Conservation (phyloP, 2,329 filamentous ascomycete genomes). For the Aspergillus japonicus region DNA sequence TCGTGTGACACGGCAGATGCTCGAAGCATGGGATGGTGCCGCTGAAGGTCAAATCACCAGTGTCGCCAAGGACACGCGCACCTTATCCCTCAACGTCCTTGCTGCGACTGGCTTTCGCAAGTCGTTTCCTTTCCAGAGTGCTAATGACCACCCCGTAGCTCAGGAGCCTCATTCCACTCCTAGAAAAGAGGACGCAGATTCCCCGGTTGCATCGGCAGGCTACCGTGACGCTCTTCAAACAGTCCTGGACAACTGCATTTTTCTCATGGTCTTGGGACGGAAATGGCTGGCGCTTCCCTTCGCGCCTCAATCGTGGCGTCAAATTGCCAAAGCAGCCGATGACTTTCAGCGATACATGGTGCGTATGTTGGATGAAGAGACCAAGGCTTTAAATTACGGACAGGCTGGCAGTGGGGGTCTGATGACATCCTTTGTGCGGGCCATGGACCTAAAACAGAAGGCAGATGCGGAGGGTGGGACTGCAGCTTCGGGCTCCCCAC, state of each 20-base stretch:
- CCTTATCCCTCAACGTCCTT: constrained; percentile 6
- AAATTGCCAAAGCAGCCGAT: background rate
- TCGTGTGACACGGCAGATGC: constrained; percentile 5
- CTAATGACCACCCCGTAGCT: background rate
- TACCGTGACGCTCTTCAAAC: constrained; percentile 7
- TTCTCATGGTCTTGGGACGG: constrained; percentile 7
- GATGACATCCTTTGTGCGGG: constrained; percentile 10
- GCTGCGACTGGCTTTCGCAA: constrained; percentile 6
- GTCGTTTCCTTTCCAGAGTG: constrained; percentile 1
- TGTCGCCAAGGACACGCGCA: constrained; percentile 6
- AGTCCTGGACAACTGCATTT: constrained; percentile 7
- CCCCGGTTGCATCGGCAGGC: background rate
- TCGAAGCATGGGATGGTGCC: background rate
- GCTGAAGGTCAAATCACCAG: background rate
- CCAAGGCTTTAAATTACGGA: background rate
- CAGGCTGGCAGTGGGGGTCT: background rate
- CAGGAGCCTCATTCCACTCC: background rate
- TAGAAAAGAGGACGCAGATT: no score
- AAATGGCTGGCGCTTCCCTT: background rate
- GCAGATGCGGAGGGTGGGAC: background rate
- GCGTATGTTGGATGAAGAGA: constrained; percentile 6
- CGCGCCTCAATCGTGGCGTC: constrained; percentile 1
- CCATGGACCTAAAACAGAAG: constrained; percentile 9
- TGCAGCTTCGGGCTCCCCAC: background rate
- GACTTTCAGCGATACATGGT: constrained; percentile 6